These are phyloP conservation scores for Cladosporium oxysporum DNA, from an alignment of 2,329 filamentous ascomycete species.

Conservation along the genomic window DNA sequence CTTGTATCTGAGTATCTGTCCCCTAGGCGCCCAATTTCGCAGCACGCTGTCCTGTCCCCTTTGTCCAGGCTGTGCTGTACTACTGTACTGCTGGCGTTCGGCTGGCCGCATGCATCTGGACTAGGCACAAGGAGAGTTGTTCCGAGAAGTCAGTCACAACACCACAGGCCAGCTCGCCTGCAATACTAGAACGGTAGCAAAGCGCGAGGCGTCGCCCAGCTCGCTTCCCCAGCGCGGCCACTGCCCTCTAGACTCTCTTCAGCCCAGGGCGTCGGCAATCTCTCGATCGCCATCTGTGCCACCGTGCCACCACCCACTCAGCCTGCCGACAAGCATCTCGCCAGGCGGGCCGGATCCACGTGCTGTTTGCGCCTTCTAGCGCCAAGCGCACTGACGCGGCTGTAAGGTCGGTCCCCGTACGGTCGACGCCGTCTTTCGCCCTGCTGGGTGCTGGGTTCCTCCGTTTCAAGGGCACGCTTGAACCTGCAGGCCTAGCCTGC, in stretches of 20 bases:
- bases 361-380: constrained; percentile 20
- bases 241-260: constrained; percentile 12
- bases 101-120: background rate
- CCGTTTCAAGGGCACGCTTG: constrained; percentile 12
- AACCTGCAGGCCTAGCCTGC: constrained; percentile 16
- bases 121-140: background rate
- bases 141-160: background rate
- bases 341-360: constrained; percentile 19
- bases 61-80: background rate
- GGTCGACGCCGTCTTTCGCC: constrained; percentile 2
- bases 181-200: background rate
- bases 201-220: constrained; percentile 16
- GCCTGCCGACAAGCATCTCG: constrained; percentile 16
- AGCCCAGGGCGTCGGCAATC: constrained; percentile 20
- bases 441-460: constrained; percentile 11
- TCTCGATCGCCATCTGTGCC: constrained; percentile 18
- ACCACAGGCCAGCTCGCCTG: background rate
- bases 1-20: background rate
- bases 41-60: background rate
- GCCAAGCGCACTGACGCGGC: constrained; percentile 21
- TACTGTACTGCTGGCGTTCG: background rate
- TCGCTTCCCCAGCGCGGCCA: constrained; percentile 7
- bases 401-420: constrained; percentile 7
- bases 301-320: background rate
- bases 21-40: background rate